Base-by-base conservation (phyloP, 345 rosid species). In the Geranium brycei region DNA sequence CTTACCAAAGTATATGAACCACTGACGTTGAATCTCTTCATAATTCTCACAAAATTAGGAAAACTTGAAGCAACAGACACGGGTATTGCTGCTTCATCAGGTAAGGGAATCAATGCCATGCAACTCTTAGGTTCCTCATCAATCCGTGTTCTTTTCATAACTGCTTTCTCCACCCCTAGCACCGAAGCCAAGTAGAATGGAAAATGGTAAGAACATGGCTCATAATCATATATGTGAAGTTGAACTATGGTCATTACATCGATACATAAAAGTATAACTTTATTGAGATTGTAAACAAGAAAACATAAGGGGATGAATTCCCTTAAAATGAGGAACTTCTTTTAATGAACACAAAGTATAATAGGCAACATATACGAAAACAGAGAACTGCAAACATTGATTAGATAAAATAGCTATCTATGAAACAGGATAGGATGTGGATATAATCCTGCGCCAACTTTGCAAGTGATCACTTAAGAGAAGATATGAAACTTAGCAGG, bases 1-100 rank as follows among this genome's bases (percentile, higher is more conserved):
- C 83, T 75, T 59, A 82, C 84, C 73, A 82, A 69, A 31, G 90
- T 82, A 68, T 77, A 82, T 16, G 87, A 85, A 64, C 90, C 90
- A 69, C 87, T 77, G 71, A 78, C 35, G 57, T 82, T 85, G 80
- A 85, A 82, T 75, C 80, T 78, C 70, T 68, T 85, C 90, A 82
- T 85, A 62, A 80, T 76, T 65, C 83, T 71, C 62, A 78, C 85
- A 77, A 85, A 85, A 64, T 68, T 73, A 31, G 90, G 90, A 66
- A 73, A 81, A 60, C 59, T 60, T 7, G 87, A 82, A 51, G 71
- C 64, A 75, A 85, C 79, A 60, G 85, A 77, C 58, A 65, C 68
- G 62, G 90, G 78, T 19, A 81, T 83, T 68, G 72, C 75, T 35
- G 77, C 76, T 74, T 85, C 90, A 63, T 76, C 70, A 15, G 74